Base-by-base conservation (phyloP, 1,139 yeast genomes). In the Pichia sp. region DNA sequence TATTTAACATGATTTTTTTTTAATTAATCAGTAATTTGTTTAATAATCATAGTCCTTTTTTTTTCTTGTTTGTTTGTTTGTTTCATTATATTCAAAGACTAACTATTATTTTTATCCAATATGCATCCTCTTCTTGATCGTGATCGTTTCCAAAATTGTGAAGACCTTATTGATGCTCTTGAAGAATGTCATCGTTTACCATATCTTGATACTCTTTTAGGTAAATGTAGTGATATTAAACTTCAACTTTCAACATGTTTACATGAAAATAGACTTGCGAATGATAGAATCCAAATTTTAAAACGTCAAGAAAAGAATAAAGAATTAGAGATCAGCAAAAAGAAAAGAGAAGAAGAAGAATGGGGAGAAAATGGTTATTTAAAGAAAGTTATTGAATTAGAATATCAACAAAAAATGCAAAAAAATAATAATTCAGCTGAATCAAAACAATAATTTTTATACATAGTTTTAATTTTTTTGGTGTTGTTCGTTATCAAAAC, bases 181-280 rank as follows among this genome's bases (percentile, higher is more conserved):
- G 96, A 90, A 60, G 83, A 86, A 60, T 92, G 98, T 62, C 97
- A 90, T 59, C 73, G 79, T 50, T 76, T 74, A 50, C 85, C 82
- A 48, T 84, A 82, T 55, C 57, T 85, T 52, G 74, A 78, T 56
- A 79, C 85, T 60, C 81, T 87, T n/a, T 69, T 87, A 54, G 97
- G 97, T 33, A 70, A 78, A 53, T 92, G 98, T 66, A 87, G 87
- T 64, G 81, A 81, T 50, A 83, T 84, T 57, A 89, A 89, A 60
- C 87, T 85, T 51, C 90, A 85, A 48, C 71, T 92, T 41, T 66
- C 83, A 39, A 70, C 78, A 59, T 92, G 98, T 65, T 71, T 92
- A 35, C 94, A 87, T 58, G 78, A 77, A 48, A 85, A 94, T 16
- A 74, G 97, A 61, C 62, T 80, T 30, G 78, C 75, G 37, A 82